Base-by-base conservation (phyloP, 2,329 filamentous ascomycete genomes). In the Thelonectria olida region DNA sequence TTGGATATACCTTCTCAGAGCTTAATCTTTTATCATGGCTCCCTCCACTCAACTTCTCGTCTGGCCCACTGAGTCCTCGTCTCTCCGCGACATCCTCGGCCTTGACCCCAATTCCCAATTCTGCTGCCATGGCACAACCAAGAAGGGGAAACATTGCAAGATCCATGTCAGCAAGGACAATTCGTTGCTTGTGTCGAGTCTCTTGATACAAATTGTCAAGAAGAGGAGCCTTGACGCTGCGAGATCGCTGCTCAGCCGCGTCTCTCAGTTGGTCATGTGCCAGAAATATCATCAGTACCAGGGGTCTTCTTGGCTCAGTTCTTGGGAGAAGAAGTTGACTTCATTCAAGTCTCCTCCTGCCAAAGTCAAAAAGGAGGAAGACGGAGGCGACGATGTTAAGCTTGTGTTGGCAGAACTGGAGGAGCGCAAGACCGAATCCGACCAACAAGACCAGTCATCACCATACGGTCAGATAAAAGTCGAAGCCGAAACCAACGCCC, bases 191-290 rank as follows among this genome's bases (percentile, higher is more conserved):
- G 47, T 69, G 13, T 23, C 48, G 20, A 2, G 12, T 8, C 62
- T 70, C 4, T 20, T 72, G 7, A 17, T 38, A 6, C 50, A 67
- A 20, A 54, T 64, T 12, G 34, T 64, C 10, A 25, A 12, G 7
- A 44, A 42, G 15, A 61, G 63, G 4, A 64, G 48, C 36, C 65
- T 67, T 28, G 45, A 48, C 15, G 50, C 64, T 22, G 61, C 69
- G 12, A 47, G 53, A 15, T n/a, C 58, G 12, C 27, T 61, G 17
- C 61, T 73, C 28, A 10, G 10, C 6, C 13, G 60, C 20, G 52
- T 69, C 6, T 59, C 68, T n/a, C 10, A 38, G 19, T 39, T 70
- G 9, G 47, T 72, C 5, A 56, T 73, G 57, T 73, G 72, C 31
- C 1, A 17, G 27, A 12, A 1, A 2, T 0, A 17, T 4, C 63